These are phyloP conservation scores for Coemansia sp. DNA, from an alignment of 192 early-diverging fungal genomes.

Conservation along the genomic window DNA sequence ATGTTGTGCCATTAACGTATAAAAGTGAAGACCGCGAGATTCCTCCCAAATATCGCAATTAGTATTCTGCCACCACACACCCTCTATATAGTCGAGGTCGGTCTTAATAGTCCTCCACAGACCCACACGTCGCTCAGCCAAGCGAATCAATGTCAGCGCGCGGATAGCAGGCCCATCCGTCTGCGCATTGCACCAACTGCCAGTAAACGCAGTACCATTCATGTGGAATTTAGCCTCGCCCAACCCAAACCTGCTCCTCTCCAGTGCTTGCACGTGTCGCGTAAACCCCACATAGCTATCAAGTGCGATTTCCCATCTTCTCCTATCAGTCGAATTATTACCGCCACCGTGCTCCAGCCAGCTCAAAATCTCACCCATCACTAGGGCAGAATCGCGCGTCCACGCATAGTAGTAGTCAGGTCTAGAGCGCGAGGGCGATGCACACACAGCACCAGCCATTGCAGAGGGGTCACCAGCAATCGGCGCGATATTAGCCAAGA, in stretches of 20 bases:
- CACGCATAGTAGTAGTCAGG: conserved; percentile 79
- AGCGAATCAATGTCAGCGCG: conserved; percentile 16
- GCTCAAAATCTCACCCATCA: conserved; percentile 53
- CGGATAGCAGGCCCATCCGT: conserved; percentile 67
- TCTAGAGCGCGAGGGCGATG: conserved; percentile 39
- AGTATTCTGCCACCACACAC: conserved; percentile 43
- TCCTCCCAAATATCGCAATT: conserved; percentile 84
- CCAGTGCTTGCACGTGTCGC: conserved; percentile 14
- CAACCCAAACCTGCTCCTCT: conserved; percentile 23
- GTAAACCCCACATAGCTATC: conserved; percentile 38
- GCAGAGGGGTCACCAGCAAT: conserved; percentile 18
- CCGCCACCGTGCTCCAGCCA: conserved; percentile 3
- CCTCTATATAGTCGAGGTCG: conserved; percentile 65
- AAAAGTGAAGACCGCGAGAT: conserved; percentile 65
- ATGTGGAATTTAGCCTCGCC: conserved; percentile 69
- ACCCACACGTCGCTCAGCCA: background rate
- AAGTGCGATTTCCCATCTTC: background rate
- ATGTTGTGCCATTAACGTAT: conserved; percentile 64
- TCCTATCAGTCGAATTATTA: background rate
- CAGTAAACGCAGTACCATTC: conserved; percentile 54
- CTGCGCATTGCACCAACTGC: conserved; percentile 64
- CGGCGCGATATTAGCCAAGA: conserved; percentile 39
- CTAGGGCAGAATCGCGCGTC: conserved; percentile 66
- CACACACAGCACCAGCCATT: conserved; percentile 42
- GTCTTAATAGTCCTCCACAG: conserved; percentile 47